Evolutionary conservation across 495 filamentous ascomycete species (phyloP), one percentile per base, ranked within the genome.

Genomic region (Neurospora sp.): DNA sequence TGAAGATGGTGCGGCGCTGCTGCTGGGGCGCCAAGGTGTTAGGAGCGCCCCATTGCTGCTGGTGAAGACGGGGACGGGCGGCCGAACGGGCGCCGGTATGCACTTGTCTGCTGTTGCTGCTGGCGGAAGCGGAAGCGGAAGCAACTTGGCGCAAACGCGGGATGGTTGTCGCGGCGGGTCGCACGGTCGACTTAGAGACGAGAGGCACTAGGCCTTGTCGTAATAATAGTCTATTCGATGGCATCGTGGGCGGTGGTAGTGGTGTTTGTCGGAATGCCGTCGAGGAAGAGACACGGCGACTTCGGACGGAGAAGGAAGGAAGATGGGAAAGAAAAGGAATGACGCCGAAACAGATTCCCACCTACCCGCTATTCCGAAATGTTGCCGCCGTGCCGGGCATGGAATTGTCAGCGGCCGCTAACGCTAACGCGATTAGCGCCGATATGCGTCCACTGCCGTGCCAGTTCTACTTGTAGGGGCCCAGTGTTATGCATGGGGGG

Each of bases 1-100:
- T 99, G 85, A 98, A 99, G 80, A 98, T 95, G 14, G 91, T 93
- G 42, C 96, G 92, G 20, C 72, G 75, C 70, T 73, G 69, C 27
- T 41, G 69, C 27, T 41, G 70, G 72, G 71, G 72, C 46, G 37
- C 37, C 3, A 38, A 7, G 4, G 37, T 38, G 3, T 38, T 38
- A 38, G 37, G 4, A 38, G 37, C 37, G 3, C 37, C 37, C 37
- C 37, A 38, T 38, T 38, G 37, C 6, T 38, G 37, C 37, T 60
- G 49, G 41, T 54, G 71, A 66, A 70, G 27, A 66, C 54, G 18
- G 70, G 46, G 39, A 69, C 37, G 49, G 66, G 27, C 23, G 54
- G 41, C 10, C 71, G 72, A 69, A 31, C 44, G 70, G 69, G 70
- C 20, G 71, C 39, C 44, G 60, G 76, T 77, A 72, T 78, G 76